Evolutionary conservation across 2,329 filamentous ascomycete species (phyloP).

Genomic region (Aureobasidium sp.): DNA sequence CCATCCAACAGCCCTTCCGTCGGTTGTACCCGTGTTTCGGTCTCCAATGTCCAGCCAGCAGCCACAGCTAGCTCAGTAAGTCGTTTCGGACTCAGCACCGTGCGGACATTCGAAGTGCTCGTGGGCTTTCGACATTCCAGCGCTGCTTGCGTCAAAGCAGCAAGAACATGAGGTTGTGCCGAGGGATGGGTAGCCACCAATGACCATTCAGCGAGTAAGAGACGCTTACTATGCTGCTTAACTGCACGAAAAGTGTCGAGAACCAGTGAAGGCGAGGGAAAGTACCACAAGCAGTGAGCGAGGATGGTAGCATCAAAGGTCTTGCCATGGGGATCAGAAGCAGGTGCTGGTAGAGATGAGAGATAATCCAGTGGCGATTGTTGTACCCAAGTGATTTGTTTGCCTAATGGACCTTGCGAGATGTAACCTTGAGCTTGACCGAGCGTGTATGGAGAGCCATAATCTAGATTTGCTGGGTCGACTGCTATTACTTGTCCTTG

Average conservation of each 20-base stretch:
- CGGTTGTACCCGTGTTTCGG: slow-evolving; percentile 31
- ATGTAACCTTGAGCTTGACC: slow-evolving; percentile 44
- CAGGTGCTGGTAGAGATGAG: slow-evolving; percentile 12
- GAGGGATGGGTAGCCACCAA: slow-evolving; percentile 34
- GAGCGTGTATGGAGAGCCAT: slow-evolving; percentile 45
- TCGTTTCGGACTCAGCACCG: slow-evolving; percentile 36
- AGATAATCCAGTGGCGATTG: slow-evolving; percentile 33
- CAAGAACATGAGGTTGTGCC: slow-evolving; percentile 45
- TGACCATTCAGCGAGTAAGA: slow-evolving; percentile 44
- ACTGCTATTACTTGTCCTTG: slow-evolving; percentile 43
- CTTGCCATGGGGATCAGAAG: neutral
- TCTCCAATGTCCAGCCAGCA: slow-evolving; percentile 33
- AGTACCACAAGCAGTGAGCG: slow-evolving; percentile 50
- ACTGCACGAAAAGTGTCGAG: slow-evolving; percentile 32
- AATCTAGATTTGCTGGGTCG: slow-evolving; percentile 46
- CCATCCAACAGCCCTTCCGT: slow-evolving; percentile 38
- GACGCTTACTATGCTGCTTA: slow-evolving; percentile 27
- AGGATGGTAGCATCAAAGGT: slow-evolving; percentile 42
- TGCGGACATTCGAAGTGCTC: slow-evolving; percentile 43
- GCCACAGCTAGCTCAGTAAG: slow-evolving; percentile 33
- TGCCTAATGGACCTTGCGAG: slow-evolving; percentile 34
- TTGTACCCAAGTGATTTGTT: slow-evolving; percentile 39
- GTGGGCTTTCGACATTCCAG: slow-evolving; percentile 21
- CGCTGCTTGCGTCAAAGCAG: slow-evolving; percentile 43
- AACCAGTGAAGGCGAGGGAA: slow-evolving; percentile 34